These are phyloP conservation scores for Choiromyces venosus DNA, from an alignment of 495 filamentous ascomycete genomes.

Conservation along the genomic window DNA sequence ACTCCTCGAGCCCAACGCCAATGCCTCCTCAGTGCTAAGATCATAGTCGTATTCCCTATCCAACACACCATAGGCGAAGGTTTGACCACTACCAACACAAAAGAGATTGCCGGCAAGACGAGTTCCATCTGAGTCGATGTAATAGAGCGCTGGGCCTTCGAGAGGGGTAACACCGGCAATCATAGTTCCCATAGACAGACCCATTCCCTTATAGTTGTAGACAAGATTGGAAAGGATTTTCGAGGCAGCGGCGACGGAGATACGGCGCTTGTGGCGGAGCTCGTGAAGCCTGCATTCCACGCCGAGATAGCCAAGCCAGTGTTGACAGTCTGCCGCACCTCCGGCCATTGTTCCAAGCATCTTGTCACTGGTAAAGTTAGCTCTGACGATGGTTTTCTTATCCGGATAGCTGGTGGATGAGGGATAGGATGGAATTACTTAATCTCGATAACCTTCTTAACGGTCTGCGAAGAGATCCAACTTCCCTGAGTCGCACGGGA, in stretches of 20 bases:
- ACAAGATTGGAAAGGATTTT: constrained; percentile 98
- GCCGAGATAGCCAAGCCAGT: constrained; percentile 96
- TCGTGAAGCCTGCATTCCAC: constrained; percentile 99
- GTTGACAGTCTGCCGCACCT: constrained; percentile 98
- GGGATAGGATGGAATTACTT: constrained; percentile 51
- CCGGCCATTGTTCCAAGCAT: constrained; percentile 97
- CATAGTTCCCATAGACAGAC: constrained; percentile 98
- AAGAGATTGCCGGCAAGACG: constrained; percentile 88
- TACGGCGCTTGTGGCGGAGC: constrained; percentile 97
- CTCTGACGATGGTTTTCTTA: constrained; percentile 2
- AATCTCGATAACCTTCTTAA: constrained; percentile 98
- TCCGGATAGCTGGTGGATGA: not conserved
- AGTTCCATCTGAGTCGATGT: constrained; percentile 97
- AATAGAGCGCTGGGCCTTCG: constrained; percentile 96
- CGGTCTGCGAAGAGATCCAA: constrained; percentile 98
- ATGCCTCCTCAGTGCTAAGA: constrained; percentile 72
- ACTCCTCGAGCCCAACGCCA: constrained; percentile 81
- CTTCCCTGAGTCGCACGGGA: constrained; percentile 92
- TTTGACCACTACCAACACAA: constrained; percentile 97
- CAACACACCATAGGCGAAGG: constrained; percentile 95
- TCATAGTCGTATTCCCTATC: constrained; percentile 94
- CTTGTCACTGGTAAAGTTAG: constrained; percentile 43
- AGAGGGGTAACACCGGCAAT: constrained; percentile 93
- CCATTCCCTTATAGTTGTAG: constrained; percentile 97
- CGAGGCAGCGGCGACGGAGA: constrained; percentile 91